Evolutionary conservation across 306 rosid genomes (phyloP), one percentile per base, ranked within the genome.

Genomic region (Mimosa pudica): DNA sequence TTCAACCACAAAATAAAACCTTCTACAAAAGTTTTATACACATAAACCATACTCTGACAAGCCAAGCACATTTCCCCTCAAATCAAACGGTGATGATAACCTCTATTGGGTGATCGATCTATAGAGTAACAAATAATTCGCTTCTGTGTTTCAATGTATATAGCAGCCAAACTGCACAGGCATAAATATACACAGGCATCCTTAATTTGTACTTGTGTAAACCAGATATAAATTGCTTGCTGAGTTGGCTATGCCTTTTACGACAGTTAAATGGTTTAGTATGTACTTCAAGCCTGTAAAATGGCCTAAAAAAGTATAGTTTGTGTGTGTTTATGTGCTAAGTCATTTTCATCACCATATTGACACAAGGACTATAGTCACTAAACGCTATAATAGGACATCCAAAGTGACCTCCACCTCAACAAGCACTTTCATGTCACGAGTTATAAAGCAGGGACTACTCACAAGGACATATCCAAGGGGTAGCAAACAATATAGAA

Each of bases 401-500:
- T 60, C 65, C 65, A 60, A 60, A 60, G 67, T 30, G 67, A 61
- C 38, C 67, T 71, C 75, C 42, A 70, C 74, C 54, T 71, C 24
- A 48, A 71, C 61, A 30, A 6, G 75, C 75, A 48, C 75, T 55
- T 11, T 71, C 54, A 71, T 30, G 42, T 48, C 17, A 47, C 58
- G 5, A 47, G 16, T 12, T 71, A 47, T 13, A 48, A 71, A 47
- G 75, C 55, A 18, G 12, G 16, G 14, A 69, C 54, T 17, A 44
- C 36, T 30, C 30, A 68, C 63, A 57, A 57, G 33, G 63, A 8
- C 33, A 18, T 57, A 57, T 18, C 63, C 63, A 18, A 18, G 12
- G 33, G 63, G 63, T 24, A 24, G 5, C 11, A 18, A 57, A 30
- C 63, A 38, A 38, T 38, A 38, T 38, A n/a, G 32, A 38, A 38